A percentile compares a stretch with the other conserved stretches of the same genome.
Conservation (phyloP, 2,329 filamentous ascomycete genomes). For the Aurifilum marmelostoma region DNA sequence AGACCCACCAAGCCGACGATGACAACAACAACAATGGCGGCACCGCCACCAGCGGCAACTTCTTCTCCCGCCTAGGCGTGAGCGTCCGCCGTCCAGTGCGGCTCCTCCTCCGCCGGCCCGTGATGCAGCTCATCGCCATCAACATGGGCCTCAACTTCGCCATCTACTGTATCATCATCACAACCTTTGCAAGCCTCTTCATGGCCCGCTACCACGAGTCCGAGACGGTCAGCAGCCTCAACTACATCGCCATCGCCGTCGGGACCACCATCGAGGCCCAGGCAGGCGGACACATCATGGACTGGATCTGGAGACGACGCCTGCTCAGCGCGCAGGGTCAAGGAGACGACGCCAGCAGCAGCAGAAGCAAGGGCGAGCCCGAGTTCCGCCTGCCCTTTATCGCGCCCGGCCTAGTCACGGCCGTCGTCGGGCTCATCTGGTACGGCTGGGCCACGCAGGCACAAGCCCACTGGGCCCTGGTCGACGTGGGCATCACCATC, state of each 20-base stretch:
- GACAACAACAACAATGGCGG: no score
- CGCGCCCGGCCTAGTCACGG: not conserved
- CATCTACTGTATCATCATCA: constrained; percentile 55
- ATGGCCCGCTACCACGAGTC: constrained; percentile 50
- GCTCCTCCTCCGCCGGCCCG: constrained; percentile 49
- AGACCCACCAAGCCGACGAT: not conserved
- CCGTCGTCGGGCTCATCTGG: not conserved
- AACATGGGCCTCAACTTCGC: constrained; percentile 53
- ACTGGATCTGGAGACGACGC: constrained; percentile 40
- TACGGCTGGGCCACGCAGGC: not conserved
- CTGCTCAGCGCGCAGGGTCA: constrained; percentile 37
- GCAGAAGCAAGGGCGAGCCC: constrained; percentile 34
- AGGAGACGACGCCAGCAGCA: constrained; percentile 38
- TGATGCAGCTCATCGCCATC: constrained; percentile 50
- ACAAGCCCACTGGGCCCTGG: not conserved
- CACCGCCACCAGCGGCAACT: no score
- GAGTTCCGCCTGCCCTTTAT: constrained; percentile 2
- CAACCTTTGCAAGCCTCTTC: constrained; percentile 55
- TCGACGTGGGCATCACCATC: constrained; percentile 34
- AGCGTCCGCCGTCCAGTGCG: constrained; percentile 48
- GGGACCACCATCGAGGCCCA: constrained; percentile 45
- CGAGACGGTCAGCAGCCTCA: constrained; percentile 47
- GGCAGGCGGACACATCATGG: constrained; percentile 42
- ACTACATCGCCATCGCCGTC: constrained; percentile 55
- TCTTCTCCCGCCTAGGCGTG: constrained; percentile 23